Conservation (phyloP, 495 filamentous ascomycete species). For the Hypomontagnella submonticulosa region DNA sequence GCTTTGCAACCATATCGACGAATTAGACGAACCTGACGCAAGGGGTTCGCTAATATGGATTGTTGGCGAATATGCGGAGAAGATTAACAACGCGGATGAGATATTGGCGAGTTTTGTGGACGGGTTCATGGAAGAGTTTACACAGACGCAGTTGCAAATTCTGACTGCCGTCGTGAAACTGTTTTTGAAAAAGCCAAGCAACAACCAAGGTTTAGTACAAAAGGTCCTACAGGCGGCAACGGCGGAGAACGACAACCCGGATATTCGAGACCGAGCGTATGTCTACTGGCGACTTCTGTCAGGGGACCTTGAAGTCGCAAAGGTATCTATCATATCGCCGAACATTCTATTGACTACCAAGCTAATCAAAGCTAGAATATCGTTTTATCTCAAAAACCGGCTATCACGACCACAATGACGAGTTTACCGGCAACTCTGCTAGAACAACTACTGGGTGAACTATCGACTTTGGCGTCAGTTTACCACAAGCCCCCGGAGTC, state of each 20-base stretch:
- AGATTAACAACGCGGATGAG: slow-evolving; percentile 96
- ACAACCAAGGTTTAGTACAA: slow-evolving; percentile 87
- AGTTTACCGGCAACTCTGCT: slow-evolving; percentile 85
- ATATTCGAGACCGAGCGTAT: slow-evolving; percentile 95
- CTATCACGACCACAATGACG: slow-evolving; percentile 92
- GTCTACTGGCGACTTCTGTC: slow-evolving; percentile 99
- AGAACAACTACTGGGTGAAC: slow-evolving; percentile 85
- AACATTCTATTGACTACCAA: slow-evolving; percentile 1
- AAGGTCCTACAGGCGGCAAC: slow-evolving; percentile 93
- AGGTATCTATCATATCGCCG: slow-evolving; percentile 56
- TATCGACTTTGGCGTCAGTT: slow-evolving; percentile 97
- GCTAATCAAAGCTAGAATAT: slow-evolving; percentile 69
- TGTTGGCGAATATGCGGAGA: slow-evolving; percentile 97
- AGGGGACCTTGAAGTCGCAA: slow-evolving; percentile 87
- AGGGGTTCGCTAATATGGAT: slow-evolving; percentile 97
- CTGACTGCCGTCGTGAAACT: slow-evolving; percentile 96
- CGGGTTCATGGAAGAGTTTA: slow-evolving; percentile 91
- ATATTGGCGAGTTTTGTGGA: slow-evolving; percentile 89
- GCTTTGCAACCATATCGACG: slow-evolving; percentile 95
- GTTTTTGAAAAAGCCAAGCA: slow-evolving; percentile 94
- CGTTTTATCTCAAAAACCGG: slow-evolving; percentile 91
- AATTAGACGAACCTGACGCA: slow-evolving; percentile 93
- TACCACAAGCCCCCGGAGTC: slow-evolving; percentile 98
- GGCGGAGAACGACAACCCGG: slow-evolving; percentile 94
- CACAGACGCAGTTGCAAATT: slow-evolving; percentile 94